phyloP scores from a whole-genome alignment of 192 early-diverging fungal species.

The Backusella mclennaniae region DNA sequence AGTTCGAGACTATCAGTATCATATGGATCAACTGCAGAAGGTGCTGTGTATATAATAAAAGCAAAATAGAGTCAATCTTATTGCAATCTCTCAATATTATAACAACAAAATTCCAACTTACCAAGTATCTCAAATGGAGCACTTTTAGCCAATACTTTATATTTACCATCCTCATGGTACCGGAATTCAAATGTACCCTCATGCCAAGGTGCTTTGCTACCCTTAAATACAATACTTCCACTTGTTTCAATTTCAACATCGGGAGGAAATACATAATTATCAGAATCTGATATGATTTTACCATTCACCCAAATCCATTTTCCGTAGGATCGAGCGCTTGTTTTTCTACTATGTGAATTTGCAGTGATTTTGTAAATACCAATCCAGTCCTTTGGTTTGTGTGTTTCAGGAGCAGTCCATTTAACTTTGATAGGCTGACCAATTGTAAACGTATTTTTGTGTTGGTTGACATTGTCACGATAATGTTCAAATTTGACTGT shows the following conservation, averaged over 20 bases:
- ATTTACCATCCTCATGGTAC: slow-evolving; percentile 80
- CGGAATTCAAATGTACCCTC: slow-evolving; percentile 87
- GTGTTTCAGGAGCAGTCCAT: slow-evolving; percentile 70
- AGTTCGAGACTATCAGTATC: slow-evolving; percentile 38
- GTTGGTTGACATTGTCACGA: background rate
- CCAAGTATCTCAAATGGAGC: slow-evolving; percentile 77
- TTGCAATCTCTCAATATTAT: background rate
- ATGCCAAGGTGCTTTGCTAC: slow-evolving; percentile 76
- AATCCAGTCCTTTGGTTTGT: slow-evolving; percentile 84
- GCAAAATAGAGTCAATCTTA: background rate
- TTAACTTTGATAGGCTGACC: slow-evolving; percentile 76
- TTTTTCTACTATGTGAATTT: slow-evolving; percentile 71
- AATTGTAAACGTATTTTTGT: slow-evolving; percentile 52
- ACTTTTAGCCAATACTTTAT: slow-evolving; percentile 74
- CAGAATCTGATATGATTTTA: background rate
- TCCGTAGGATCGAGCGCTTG: slow-evolving; percentile 67
- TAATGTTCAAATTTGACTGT: background rate
- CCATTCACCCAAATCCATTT: slow-evolving; percentile 56
- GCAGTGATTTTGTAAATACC: slow-evolving; percentile 80
- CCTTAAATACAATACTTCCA: slow-evolving; percentile 64
- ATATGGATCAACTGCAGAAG: slow-evolving; percentile 18
- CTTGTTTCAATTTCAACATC: background rate
- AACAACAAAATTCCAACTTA: slow-evolving; percentile 22
- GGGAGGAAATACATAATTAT: background rate
- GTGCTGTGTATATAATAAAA: background rate